Conservation (phyloP, 1,139 yeast species). For the Lodderomyces metapsilosis region DNA sequence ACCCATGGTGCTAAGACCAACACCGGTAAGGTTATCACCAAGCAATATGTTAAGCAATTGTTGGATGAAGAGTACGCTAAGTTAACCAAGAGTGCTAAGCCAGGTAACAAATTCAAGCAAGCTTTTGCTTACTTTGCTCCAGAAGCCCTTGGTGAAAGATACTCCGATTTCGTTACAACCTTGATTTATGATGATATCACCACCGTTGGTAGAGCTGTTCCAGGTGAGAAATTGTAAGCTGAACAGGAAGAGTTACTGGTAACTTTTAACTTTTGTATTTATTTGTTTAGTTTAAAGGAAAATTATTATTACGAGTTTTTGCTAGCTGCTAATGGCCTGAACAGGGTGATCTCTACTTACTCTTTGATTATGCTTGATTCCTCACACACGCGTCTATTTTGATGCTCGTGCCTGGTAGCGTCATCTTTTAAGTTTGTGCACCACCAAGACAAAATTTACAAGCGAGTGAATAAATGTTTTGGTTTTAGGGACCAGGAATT, state of each 20-base stretch:
- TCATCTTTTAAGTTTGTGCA: neutral
- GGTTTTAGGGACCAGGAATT: neutral
- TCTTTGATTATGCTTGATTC: no score
- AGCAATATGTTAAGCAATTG: constrained; percentile 53
- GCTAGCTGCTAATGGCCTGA: no score
- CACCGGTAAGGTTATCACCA: constrained; percentile 56
- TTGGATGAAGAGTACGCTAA: constrained; percentile 63
- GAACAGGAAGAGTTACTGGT: constrained; percentile 1
- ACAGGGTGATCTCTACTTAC: no score
- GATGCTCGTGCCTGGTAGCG: neutral
- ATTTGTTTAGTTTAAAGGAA: constrained; percentile 2
- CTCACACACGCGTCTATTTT: no score
- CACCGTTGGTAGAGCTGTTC: constrained; percentile 46
- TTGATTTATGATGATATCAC: constrained; percentile 69
- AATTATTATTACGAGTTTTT: neutral
- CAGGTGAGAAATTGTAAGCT: constrained; percentile 44
- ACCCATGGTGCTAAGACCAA: constrained; percentile 67
- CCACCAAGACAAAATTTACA: neutral
- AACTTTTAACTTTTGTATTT: constrained; percentile 3
- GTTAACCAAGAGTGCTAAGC: constrained; percentile 45
- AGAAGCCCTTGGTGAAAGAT: constrained; percentile 63
- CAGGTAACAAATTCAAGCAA: constrained; percentile 60
- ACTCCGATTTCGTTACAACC: constrained; percentile 74
- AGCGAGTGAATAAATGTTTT: neutral
- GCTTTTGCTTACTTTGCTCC: constrained; percentile 67